phyloP scores from a whole-genome alignment of 2,329 filamentous ascomycete genomes.

The Exophiala sp. region DNA sequence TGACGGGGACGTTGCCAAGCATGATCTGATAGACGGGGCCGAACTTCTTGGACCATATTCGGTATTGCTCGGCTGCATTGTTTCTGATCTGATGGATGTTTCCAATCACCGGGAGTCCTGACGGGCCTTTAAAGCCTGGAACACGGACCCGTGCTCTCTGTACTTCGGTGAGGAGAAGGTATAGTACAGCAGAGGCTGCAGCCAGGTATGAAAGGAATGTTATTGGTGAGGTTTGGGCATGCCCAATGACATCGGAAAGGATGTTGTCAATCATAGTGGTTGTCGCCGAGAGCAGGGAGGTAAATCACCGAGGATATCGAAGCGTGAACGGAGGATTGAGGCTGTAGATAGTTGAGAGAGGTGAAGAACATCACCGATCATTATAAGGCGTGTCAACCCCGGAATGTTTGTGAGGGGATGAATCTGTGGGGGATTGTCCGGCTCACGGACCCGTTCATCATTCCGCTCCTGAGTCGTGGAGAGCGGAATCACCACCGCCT shows the following conservation, averaged over 20 bases:
- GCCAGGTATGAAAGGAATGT: constrained; percentile 20
- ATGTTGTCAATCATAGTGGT: constrained; percentile 24
- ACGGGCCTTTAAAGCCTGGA: constrained; percentile 44
- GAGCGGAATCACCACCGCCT: constrained; percentile 11
- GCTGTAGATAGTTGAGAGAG: background rate
- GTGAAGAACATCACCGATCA: background rate
- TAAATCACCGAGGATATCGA: background rate
- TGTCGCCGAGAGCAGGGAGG: background rate
- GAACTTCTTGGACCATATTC: constrained; percentile 48
- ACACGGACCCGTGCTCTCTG: constrained; percentile 43
- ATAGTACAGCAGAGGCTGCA: constrained; percentile 32
- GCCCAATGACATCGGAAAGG: constrained; percentile 8
- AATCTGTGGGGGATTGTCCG: background rate
- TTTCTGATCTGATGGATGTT: constrained; percentile 51
- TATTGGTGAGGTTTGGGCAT: constrained; percentile 15
- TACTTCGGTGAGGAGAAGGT: constrained; percentile 48
- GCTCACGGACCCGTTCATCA: background rate
- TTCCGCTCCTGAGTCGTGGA: constrained; percentile 2
- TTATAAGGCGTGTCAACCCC: background rate
- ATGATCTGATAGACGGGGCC: constrained; percentile 53
- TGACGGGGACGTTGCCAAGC: constrained; percentile 52
- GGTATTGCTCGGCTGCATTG: constrained; percentile 54
- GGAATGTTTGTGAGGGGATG: constrained; percentile 1
- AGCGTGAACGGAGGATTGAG: background rate
- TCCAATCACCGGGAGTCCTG: constrained; percentile 50